Base-by-base conservation (phyloP, 768 basidiomycete genomes). In the Mycena venus region DNA sequence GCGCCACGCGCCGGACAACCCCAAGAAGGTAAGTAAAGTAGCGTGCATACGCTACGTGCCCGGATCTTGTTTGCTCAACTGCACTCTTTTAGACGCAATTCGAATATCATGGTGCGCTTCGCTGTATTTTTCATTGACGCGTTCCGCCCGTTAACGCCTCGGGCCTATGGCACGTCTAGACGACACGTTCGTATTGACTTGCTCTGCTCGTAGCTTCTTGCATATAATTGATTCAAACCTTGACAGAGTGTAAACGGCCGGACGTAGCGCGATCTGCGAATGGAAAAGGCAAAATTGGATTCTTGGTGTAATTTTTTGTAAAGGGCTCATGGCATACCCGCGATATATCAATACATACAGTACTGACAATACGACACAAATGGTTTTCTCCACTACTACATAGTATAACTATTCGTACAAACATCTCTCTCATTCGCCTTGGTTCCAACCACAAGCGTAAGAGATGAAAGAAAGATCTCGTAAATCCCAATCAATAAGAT, bases 1-100 rank as follows among this genome's bases (percentile, higher is more conserved):
- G 47, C 84, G 86, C 51, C 89, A 86, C 68, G 95, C 95, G 10
- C 95, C 95, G 6, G 91, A 93, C 51, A 94, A 95, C 83, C 95
- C 95, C 19, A 96, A 96, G 90, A 94, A 95, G 91, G 95, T 94
- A 74, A 21, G 88, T 80, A 60, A 23, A 25, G 27, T 63, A 67
- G n/a, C n/a, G n/a, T n/a, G n/a, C n/a, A n/a, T n/a, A n/a, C n/a
- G n/a, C n/a, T n/a, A n/a, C n/a, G n/a, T n/a, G n/a, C n/a, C 47
- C 70, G 44, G 44, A 68, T 73, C 59, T 77, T 68, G 53, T 66
- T 75, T 40, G 55, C 69, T 75, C 42, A 64, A 40, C 51, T 67
- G 31, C 27, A 42, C 27, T 19, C 38, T n/a, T 49, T 34, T 73
- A 95, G 94, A 95, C 95, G 25, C 90, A 89, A 58, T 96, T 95